Conservation (phyloP, 345 rosid species). For the Corymbia maculata region DNA sequence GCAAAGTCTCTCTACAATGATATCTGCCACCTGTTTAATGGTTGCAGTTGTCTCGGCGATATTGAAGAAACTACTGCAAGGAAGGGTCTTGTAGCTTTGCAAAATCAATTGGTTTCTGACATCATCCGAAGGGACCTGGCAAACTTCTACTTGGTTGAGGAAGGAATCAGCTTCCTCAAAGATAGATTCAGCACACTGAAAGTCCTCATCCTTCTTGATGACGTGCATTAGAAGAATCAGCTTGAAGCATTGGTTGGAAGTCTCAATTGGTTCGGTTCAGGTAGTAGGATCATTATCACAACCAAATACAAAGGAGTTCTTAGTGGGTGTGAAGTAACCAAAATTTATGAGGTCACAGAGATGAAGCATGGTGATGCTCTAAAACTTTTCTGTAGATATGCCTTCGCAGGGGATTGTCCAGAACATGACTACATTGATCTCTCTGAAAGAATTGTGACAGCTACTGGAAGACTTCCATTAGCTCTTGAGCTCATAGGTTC, state of each 20-base stretch:
- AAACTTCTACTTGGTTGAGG: neutral
- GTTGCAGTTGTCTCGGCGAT: neutral
- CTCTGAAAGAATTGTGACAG: neutral
- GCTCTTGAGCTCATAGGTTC: neutral
- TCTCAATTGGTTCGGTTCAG: neutral
- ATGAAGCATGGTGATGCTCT: neutral
- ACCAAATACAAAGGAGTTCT: neutral
- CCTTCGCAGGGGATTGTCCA: neutral
- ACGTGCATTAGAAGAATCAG: neutral
- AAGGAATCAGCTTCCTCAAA: neutral
- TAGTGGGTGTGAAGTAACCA: accelerated
- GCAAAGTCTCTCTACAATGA: neutral
- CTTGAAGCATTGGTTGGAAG: neutral
- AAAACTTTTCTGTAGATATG: neutral
- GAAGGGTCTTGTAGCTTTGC: neutral
- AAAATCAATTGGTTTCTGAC: neutral
- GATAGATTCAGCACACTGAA: neutral
- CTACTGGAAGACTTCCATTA: neutral
- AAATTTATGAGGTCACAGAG: neutral
- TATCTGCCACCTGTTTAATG: neutral
- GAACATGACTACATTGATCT: neutral
- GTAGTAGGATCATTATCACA: neutral
- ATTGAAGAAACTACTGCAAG: neutral
- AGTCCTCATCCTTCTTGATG: neutral
- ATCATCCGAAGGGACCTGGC: neutral